Percentiles rank a stretch among this genome's conserved stretches.
Evolutionary conservation across 1,284 basidiomycete species (phyloP).

Genomic region (Sporisorium exsertum): DNA sequence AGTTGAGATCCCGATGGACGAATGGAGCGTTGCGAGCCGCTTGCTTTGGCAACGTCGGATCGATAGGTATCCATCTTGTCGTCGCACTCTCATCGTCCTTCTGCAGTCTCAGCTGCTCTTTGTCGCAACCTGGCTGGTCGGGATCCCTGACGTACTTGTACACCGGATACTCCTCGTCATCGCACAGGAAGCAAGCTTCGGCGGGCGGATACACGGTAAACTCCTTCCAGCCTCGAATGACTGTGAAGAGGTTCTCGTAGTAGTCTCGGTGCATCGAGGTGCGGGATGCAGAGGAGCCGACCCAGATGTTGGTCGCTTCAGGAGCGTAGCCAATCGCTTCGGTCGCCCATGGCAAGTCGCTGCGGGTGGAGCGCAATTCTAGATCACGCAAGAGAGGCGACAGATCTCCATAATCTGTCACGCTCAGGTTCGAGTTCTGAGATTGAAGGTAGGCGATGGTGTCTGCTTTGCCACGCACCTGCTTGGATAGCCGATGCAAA

Average conservation of each 20-base stretch:
- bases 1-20: constrained; percentile 40
- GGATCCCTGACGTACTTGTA: constrained; percentile 16
- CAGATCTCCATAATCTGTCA: constrained; percentile 52
- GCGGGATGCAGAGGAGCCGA: constrained; percentile 49
- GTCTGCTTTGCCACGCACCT: constrained; percentile 14
- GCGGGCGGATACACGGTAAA: constrained; percentile 61
- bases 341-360: constrained; percentile 51
- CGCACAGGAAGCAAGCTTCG: constrained; percentile 56
- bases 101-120: constrained; percentile 16
- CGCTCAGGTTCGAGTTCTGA: constrained; percentile 60
- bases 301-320: constrained; percentile 65
- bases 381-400: constrained; percentile 53
- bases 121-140: background rate
- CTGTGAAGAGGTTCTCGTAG: constrained; percentile 65
- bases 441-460: constrained; percentile 60
- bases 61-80: constrained; percentile 63
- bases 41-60: constrained; percentile 47
- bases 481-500: constrained; percentile 24
- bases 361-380: constrained; percentile 10
- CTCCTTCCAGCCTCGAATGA: constrained; percentile 57
- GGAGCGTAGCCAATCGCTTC: constrained; percentile 53
- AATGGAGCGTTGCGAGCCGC: constrained; percentile 41
- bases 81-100: constrained; percentile 15
- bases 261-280: constrained; percentile 58
- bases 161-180: constrained; percentile 38